phyloP scores from a whole-genome alignment of 1,139 yeast species.

The Debaryomyces sp. region DNA sequence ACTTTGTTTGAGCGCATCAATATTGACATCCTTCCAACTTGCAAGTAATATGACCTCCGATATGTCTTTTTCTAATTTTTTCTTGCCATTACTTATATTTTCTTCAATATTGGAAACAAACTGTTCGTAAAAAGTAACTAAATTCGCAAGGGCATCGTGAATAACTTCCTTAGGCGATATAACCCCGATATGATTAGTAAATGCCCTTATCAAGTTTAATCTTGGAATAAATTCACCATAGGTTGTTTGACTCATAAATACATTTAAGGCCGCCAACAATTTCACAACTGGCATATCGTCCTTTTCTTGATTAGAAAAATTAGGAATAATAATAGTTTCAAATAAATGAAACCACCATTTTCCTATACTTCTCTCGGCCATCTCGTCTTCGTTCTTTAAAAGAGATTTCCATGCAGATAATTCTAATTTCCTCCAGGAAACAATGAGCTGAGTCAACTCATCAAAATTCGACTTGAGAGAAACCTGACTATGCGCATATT shows the following conservation, averaged over 20 bases:
- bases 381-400: constrained; percentile 65
- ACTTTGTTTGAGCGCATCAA: constrained; percentile 91
- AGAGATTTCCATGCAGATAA: constrained; percentile 82
- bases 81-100: constrained; percentile 48
- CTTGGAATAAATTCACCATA: constrained; percentile 72
- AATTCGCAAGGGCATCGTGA: constrained; percentile 57
- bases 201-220: constrained; percentile 61
- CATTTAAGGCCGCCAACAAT: constrained; percentile 69
- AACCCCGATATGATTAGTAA: constrained; percentile 51
- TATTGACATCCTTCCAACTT: constrained; percentile 96
- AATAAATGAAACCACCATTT: constrained; percentile 92
- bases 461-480: constrained; percentile 60
- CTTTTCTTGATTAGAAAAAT: constrained; percentile 31
- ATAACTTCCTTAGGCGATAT: constrained; percentile 23
- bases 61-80: constrained; percentile 72
- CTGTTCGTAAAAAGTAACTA: constrained; percentile 67
- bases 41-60: constrained; percentile 85
- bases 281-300: constrained; percentile 32
- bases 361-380: constrained; percentile 56
- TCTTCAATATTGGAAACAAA: constrained; percentile 54
- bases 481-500: constrained; percentile 81
- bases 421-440: constrained; percentile 89
- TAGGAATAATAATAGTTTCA: constrained; percentile 67
- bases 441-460: constrained; percentile 66
- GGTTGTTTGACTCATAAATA: constrained; percentile 75